Percentiles rank a stretch among this genome's conserved stretches.
Evolutionary conservation across 768 basidiomycete species (phyloP).

Genomic region (Mycena albidolilacea): DNA sequence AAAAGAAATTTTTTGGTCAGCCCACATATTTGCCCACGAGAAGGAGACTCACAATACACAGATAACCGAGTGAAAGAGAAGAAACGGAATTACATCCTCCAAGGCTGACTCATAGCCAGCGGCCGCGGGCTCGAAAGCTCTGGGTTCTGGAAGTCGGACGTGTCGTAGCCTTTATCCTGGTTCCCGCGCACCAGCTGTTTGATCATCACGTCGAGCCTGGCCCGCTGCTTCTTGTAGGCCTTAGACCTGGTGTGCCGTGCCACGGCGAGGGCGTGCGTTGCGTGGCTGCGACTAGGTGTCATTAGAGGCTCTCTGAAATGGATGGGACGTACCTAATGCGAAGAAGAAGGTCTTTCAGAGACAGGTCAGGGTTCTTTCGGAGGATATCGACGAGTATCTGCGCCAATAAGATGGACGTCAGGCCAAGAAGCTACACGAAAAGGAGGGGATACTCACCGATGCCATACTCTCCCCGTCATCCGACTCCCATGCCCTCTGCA

Average conservation of each 20-base stretch:
- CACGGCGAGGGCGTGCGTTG: slow-evolving; percentile 18
- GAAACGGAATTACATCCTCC: slow-evolving; percentile 24
- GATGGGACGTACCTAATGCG: slow-evolving; percentile 10
- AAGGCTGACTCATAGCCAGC: slow-evolving; percentile 28
- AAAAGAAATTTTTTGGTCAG: background rate
- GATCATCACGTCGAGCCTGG: background rate
- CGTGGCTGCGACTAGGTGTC: slow-evolving; percentile 12
- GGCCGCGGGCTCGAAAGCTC: slow-evolving; percentile 34
- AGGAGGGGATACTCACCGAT: slow-evolving; percentile 23
- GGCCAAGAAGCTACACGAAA: no score
- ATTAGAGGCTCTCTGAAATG: background rate
- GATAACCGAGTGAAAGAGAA: background rate
- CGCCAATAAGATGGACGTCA: background rate
- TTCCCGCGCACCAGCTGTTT: slow-evolving; percentile 7
- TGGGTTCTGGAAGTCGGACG: slow-evolving; percentile 33
- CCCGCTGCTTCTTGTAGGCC: slow-evolving; percentile 3
- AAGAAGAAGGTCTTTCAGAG: slow-evolving; percentile 21
- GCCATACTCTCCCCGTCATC: slow-evolving; percentile 39
- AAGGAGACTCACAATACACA: background rate
- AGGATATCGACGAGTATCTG: slow-evolving; percentile 26
- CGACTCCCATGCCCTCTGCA: slow-evolving; percentile 36
- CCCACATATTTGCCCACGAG: background rate
- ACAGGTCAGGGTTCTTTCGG: background rate
- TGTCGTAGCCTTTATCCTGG: background rate
- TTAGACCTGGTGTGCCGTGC: slow-evolving; percentile 9